Base-by-base conservation (phyloP, 805 yeast species). In the Myxozyma udenii region DNA sequence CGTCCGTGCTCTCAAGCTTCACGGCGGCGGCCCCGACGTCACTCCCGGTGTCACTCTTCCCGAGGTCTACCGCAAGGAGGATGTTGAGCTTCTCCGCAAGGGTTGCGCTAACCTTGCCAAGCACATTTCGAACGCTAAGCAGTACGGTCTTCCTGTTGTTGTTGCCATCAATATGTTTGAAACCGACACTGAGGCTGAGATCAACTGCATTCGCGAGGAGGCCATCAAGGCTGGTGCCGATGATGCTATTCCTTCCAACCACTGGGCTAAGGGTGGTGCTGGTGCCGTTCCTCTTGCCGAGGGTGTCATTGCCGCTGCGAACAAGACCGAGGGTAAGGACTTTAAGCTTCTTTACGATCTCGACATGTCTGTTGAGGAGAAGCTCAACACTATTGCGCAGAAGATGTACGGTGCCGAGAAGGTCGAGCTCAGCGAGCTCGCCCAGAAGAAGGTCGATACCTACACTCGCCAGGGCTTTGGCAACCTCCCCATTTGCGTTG, bases 21-120 rank as follows among this genome's bases (percentile, higher is more conserved):
- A 91, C 67, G 98, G 98, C 55, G 98, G 97, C 58, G 98, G 95
- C 44, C 90, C 97, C 16, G 95, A 87, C 63, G 97, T 91, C 55
- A 87, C 87, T 66, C 96, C 98, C 16, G 98, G 97, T 53, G 85
- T 81, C 62, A 78, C 88, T 36, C 77, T 91, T 62, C 95, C 98
- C 32, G 75, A 74, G 33, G 96, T 79, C 64, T 91, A 91, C 73
- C 72, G 79, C 40, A 76, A 80, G 57, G 96, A 90, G 73, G 84
- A 89, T 69, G 79, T 85, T 50, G 95, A 84, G 33, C 76, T 83
- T 66, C 79, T 91, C 61, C 75, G 79, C 50, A 75, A 76, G 48
- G 98, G 98, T 48, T 84, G 91, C 69, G 82, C 87, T 54, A 91
- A 91, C 74, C 75, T 91, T 70, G 86, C 84, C 58, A 91, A 91